Base-by-base conservation (phyloP, 768 basidiomycete genomes). In the Favolaschia claudopus region DNA sequence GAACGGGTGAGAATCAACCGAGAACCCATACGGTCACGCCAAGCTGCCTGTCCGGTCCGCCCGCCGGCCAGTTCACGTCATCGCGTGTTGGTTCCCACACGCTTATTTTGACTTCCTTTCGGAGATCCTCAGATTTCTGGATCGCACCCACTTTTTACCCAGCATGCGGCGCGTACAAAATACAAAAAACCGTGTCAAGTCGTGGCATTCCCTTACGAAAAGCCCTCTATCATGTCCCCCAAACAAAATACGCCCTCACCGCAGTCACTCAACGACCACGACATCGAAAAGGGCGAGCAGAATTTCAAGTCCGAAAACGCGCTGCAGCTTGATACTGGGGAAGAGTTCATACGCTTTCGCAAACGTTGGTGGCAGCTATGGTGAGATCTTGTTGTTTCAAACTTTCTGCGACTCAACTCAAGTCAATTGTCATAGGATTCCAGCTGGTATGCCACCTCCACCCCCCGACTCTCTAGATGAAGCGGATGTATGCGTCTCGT, bases 291-390 rank as follows among this genome's bases (percentile, higher is more conserved):
- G 33, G 43, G 17, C 13, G 54, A 61, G 24, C 44, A 29, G 5
- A 55, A 55, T n/a, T n/a, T n/a, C 22, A 55, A 70, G 47, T 42
- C 54, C 8, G 28, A 67, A 33, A 53, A 66, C 43, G 56, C 58
- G 19, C 62, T 81, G 10, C 73, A 80, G 42, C 69, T 82, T 19
- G 82, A 82, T 60, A 63, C 67, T 32, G 82, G 81, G 7, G 67
- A 77, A 5, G 69, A 78, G 27, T 69, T 74, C 29, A 60, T 79
- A 25, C 76, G 77, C 45, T 73, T 76, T 47, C 78, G 85, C 33
- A 74, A 76, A 42, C 71, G 69, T 25, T 85, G 85, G 82, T 86
- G 80, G 80, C 79, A 87, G 67, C 27, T 85, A 57, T 87, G 85
- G 85, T 84, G 59, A 33, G 74, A 60, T 38, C 47, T 10, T n/a